These are phyloP conservation scores for Calamus simplicifolius DNA, from an alignment of 176 grass and related monocot genomes.

Conservation along the genomic window DNA sequence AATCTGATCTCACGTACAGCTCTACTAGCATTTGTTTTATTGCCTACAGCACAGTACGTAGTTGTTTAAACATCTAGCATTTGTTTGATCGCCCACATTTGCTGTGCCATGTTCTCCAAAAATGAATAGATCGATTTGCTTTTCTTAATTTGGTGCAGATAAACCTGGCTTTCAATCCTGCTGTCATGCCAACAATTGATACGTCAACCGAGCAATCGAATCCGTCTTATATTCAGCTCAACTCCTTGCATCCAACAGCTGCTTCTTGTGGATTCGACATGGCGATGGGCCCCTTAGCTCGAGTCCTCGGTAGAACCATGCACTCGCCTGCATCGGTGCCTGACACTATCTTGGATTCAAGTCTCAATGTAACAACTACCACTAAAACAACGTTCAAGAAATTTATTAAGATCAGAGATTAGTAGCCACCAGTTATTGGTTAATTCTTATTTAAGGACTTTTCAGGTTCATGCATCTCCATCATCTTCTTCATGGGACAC, in stretches of 20 bases:
- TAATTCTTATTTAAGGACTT: neutral
- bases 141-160: slow-evolving; percentile 15
- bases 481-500: slow-evolving; percentile 45
- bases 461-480: slow-evolving; percentile 38
- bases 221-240: slow-evolving; percentile 47
- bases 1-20: too few species aligned
- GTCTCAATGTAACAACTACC: slow-evolving; percentile 35
- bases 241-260: slow-evolving; percentile 30
- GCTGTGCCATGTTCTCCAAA: too few species aligned
- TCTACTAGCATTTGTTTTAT: too few species aligned
- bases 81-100: too few species aligned
- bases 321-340: slow-evolving; percentile 2
- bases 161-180: slow-evolving; percentile 30
- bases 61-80: too few species aligned
- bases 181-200: slow-evolving; percentile 16
- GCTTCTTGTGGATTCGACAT: slow-evolving; percentile 38
- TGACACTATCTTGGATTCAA: slow-evolving; percentile 30
- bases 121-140: neutral
- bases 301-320: slow-evolving; percentile 2
- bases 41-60: too few species aligned
- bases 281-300: slow-evolving; percentile 36
- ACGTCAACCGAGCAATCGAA: slow-evolving; percentile 36
- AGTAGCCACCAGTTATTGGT: too few species aligned
- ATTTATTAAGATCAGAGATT: too few species aligned
- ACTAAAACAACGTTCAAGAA: too few species aligned